Percentiles rank a stretch among this genome's conserved stretches.
These are phyloP conservation scores for Rosa rugosa DNA, from an alignment of 306 rosid genomes.

Conservation along the genomic window DNA sequence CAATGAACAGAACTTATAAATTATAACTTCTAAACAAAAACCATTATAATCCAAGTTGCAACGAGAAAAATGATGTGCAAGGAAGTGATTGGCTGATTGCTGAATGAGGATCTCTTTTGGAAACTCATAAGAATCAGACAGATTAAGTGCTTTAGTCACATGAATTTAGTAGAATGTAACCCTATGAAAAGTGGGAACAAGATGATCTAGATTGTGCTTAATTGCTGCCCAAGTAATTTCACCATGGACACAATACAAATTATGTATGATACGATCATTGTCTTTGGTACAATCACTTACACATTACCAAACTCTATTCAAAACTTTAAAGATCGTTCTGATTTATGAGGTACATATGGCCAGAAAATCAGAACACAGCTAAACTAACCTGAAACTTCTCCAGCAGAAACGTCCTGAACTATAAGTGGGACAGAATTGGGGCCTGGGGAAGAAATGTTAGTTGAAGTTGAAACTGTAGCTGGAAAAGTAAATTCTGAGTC, in stretches of 20 bases:
- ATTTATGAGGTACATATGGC: constrained; percentile 15
- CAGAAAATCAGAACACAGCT: constrained; percentile 10
- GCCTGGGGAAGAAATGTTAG: constrained; percentile 31
- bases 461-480: constrained; percentile 47
- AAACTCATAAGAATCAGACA: not conserved
- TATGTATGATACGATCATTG: constrained; percentile 2
- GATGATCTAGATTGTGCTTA: constrained; percentile 11
- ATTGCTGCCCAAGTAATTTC: not conserved
- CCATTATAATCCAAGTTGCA: constrained; percentile 10
- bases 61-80: not conserved
- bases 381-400: constrained; percentile 66
- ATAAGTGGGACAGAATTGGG: constrained; percentile 44
- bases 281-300: constrained; percentile 14
- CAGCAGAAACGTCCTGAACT: constrained; percentile 77
- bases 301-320: not conserved
- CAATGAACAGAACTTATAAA: not conserved
- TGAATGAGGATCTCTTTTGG: not conserved
- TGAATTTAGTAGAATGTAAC: not conserved
- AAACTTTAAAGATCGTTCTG: not conserved
- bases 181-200: not conserved
- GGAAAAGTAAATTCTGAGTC: constrained; percentile 81
- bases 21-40: not conserved
- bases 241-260: not conserved
- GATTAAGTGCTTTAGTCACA: not conserved
- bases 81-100: constrained; percentile 3